A percentile compares a stretch with the other conserved stretches of the same genome.
These are phyloP conservation scores for Astrothelium subdiscretum DNA, from an alignment of 495 filamentous ascomycete genomes.

Conservation along the genomic window DNA sequence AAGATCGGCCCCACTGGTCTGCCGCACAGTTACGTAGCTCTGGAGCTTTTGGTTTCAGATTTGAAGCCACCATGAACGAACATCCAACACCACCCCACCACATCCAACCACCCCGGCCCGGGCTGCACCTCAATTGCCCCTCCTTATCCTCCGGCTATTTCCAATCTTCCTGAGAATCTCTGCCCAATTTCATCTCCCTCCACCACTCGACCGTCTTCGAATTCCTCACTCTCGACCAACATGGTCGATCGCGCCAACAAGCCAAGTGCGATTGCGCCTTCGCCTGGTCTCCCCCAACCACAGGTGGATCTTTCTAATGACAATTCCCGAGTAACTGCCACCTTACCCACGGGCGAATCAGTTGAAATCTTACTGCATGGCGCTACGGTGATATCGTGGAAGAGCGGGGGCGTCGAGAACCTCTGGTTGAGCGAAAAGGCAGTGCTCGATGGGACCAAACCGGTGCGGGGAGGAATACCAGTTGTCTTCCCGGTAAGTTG, in stretches of 20 bases:
- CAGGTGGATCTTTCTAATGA: slow-evolving; percentile 55
- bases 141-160: not conserved
- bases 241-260: slow-evolving; percentile 71
- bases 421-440: slow-evolving; percentile 78
- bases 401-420: slow-evolving; percentile 72
- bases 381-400: slow-evolving; percentile 90
- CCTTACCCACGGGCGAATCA: slow-evolving; percentile 72
- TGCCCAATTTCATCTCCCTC: not conserved
- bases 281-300: slow-evolving; percentile 50
- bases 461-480: slow-evolving; percentile 70
- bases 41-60: slow-evolving; percentile 1
- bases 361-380: slow-evolving; percentile 79
- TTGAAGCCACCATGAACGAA: not conserved
- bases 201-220: not conserved
- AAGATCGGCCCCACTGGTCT: not conserved
- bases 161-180: not conserved
- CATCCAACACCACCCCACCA: slow-evolving; percentile 3
- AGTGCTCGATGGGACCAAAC: slow-evolving; percentile 51
- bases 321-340: slow-evolving; percentile 55
- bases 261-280: slow-evolving; percentile 62
- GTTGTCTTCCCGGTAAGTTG: slow-evolving; percentile 85
- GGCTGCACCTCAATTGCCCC: not conserved
- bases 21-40: slow-evolving; percentile 1
- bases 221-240: slow-evolving; percentile 1
- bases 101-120: not conserved